These are phyloP conservation scores for Dissophora ornata DNA, from an alignment of 192 early-diverging fungal species.

Conservation along the genomic window DNA sequence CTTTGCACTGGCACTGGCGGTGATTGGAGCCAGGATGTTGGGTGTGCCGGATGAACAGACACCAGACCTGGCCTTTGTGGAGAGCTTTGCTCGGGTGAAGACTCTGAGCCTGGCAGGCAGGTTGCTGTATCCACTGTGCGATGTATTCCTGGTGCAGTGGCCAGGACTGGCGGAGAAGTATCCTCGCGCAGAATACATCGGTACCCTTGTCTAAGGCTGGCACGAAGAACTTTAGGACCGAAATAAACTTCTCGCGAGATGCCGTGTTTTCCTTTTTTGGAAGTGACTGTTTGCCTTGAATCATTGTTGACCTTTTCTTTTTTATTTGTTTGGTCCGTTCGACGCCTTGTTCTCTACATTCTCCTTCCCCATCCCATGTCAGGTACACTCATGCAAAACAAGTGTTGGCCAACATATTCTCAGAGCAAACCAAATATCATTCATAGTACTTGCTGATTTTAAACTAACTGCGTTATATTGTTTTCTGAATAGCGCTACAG, in stretches of 20 bases:
- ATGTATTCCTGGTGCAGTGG: constrained; percentile 96
- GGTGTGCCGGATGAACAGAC: constrained; percentile 38
- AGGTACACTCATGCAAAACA: constrained; percentile 15
- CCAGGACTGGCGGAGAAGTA: constrained; percentile 64
- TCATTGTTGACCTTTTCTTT: constrained; percentile 5
- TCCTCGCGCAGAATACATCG: constrained; percentile 70
- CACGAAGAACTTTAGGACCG: too few relatives aligned
- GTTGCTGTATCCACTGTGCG: constrained; percentile 81
- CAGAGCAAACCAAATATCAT: not conserved
- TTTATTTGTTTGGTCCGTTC: not conserved
- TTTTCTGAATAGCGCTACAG: constrained; percentile 29
- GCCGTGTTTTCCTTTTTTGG: too few relatives aligned
- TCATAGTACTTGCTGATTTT: not conserved
- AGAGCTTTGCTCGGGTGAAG: constrained; percentile 91
- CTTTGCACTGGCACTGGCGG: constrained; percentile 40
- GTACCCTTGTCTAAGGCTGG: constrained; percentile 68
- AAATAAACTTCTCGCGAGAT: too few relatives aligned
- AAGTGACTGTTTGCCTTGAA: not conserved
- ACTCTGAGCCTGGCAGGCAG: constrained; percentile 89
- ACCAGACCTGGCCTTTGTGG: constrained; percentile 80
- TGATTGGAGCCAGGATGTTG: constrained; percentile 32
- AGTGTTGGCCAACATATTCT: too few relatives aligned
- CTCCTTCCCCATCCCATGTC: constrained; percentile 15
- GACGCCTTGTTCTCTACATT: not conserved
- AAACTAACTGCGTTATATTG: too few relatives aligned